phyloP scores from a whole-genome alignment of 2,329 filamentous ascomycete species.

The Fusarium sp. region DNA sequence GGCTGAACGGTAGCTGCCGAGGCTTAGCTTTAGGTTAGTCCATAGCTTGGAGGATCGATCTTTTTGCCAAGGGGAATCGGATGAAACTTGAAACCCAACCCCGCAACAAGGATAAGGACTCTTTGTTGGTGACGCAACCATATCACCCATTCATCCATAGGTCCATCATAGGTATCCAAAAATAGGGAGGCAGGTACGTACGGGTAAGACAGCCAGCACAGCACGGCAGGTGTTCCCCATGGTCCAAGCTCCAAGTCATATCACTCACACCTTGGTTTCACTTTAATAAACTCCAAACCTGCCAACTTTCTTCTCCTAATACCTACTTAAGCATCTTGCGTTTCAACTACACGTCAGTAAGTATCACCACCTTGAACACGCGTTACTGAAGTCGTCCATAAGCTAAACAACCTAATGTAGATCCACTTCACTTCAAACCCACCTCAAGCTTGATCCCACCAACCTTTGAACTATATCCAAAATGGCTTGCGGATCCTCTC shows the following conservation, averaged over 20 bases:
- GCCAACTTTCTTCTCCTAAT: not conserved
- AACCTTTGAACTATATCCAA: constrained; percentile 6
- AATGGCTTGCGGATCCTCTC: constrained; percentile 46
- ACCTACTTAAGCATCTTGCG: not conserved
- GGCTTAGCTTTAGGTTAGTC: not conserved
- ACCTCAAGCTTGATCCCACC: constrained; percentile 3
- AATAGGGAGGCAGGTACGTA: constrained; percentile 17
- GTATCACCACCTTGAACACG: not conserved
- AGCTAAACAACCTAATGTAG: constrained; percentile 3
- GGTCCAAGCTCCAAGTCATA: constrained; percentile 20
- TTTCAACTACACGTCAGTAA: constrained; percentile 4
- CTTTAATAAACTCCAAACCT: not conserved
- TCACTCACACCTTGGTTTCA: constrained; percentile 2
- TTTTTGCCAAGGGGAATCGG: constrained; percentile 5
- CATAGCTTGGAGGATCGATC: not conserved
- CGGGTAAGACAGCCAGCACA: not conserved
- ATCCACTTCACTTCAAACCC: constrained; percentile 16
- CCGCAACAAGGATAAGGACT: constrained; percentile 17
- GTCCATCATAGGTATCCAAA: constrained; percentile 15
- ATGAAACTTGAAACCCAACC: constrained; percentile 31
- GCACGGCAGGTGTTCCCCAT: not conserved
- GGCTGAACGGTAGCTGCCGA: not conserved
- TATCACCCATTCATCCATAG: not conserved
- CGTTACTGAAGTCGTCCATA: not conserved
- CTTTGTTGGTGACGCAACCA: constrained; percentile 32